Conservation (phyloP, 2,329 filamentous ascomycete species). For the Aspergillus sp. region DNA sequence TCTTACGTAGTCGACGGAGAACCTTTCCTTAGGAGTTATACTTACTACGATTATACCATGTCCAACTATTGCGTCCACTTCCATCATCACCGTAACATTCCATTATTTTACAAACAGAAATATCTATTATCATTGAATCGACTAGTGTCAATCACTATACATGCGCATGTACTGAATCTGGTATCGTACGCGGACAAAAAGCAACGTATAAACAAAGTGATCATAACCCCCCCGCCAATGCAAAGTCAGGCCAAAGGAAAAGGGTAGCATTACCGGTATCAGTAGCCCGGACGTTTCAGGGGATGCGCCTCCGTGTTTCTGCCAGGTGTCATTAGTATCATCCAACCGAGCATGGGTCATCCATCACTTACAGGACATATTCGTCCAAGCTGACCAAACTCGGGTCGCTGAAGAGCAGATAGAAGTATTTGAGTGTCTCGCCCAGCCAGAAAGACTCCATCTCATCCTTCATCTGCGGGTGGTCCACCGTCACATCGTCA, state of each 20-base stretch:
- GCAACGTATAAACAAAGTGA: background rate
- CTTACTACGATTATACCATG: too few species aligned
- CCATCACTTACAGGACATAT: slow-evolving; percentile 43
- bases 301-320: slow-evolving; percentile 27
- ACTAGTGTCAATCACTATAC: background rate
- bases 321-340: background rate
- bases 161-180: background rate
- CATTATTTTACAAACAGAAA: background rate
- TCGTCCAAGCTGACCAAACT: slow-evolving; percentile 44
- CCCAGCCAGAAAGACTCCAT: slow-evolving; percentile 76
- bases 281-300: slow-evolving; percentile 21
- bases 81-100: too few species aligned
- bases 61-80: background rate
- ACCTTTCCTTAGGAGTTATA: too few species aligned
- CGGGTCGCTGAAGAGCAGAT: slow-evolving; percentile 46
- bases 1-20: background rate
- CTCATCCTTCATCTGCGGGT: slow-evolving; percentile 50
- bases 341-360: background rate
- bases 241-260: background rate
- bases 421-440: slow-evolving; percentile 49
- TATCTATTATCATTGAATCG: background rate
- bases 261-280: background rate
- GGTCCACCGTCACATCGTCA: slow-evolving; percentile 59
- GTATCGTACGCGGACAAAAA: background rate
- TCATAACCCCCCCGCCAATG: background rate